Percentiles rank a stretch among this genome's conserved stretches.
Conservation (phyloP, 2,329 filamentous ascomycete species). For the Fusarium compactum region DNA sequence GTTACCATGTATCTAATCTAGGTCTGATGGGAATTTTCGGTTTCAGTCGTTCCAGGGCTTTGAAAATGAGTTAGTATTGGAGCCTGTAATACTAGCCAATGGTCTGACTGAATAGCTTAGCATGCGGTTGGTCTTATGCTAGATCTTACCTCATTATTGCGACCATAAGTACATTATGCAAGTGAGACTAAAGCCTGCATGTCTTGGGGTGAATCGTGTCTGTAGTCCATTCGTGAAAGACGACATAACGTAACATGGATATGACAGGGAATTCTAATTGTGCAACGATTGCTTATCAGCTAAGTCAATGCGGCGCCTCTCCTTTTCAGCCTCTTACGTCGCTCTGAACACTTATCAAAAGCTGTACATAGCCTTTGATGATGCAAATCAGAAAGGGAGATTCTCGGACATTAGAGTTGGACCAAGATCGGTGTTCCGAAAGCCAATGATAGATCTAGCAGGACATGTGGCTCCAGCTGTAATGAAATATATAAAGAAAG, state of each 20-base stretch:
- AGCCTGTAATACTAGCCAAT: neutral
- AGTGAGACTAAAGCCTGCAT: neutral
- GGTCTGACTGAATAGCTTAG: neutral
- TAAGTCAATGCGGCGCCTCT: neutral
- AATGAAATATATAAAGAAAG: neutral
- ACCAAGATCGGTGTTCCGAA: neutral
- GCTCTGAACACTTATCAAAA: neutral
- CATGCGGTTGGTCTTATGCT: neutral
- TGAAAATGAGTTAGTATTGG: neutral
- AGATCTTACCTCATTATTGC: neutral
- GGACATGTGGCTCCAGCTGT: neutral
- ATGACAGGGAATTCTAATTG: neutral
- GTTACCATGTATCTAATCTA: neutral
- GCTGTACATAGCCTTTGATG: neutral
- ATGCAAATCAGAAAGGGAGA: neutral
- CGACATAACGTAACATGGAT: neutral
- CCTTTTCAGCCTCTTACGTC: conserved; percentile 7
- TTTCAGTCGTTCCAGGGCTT: neutral
- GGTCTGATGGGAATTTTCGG: neutral
- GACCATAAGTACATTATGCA: neutral
- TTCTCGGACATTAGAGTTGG: neutral
- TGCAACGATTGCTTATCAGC: neutral
- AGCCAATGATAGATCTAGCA: neutral
- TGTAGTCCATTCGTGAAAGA: neutral
- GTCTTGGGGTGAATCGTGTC: neutral